Base-by-base conservation (phyloP, 2,329 filamentous ascomycete species). In the Coniochaeta sp. region DNA sequence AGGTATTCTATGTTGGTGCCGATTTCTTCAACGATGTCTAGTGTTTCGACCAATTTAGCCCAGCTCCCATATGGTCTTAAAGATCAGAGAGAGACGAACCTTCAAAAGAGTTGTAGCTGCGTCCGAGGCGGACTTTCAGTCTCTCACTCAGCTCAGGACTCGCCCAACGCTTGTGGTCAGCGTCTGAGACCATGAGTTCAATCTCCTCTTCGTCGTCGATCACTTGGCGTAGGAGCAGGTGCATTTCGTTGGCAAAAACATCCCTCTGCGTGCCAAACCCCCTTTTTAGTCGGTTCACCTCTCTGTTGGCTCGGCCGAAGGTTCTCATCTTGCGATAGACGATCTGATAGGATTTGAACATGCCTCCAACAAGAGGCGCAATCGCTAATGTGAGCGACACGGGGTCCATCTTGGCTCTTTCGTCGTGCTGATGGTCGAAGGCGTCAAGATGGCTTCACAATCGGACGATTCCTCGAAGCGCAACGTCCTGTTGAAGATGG, bases 241-340 rank as follows among this genome's bases (percentile, higher is more conserved):
- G 45, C 14, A 48, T 48, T 14, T 48, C 26, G 45, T 48, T 48
- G 24, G 30, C 26, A 48, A 48, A 48, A 8, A 48, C 45, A 6
- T 48, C 7, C 12, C 45, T 16, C 16, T 48, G 45, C 45, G 24
- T 24, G 12, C 28, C 28, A 24, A 48, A 16, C 6, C 5, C 26
- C 26, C 24, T 48, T 9, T 26, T 6, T n/a, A 48, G 6, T 8
- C 45, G 24, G 18, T 31, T 18, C 24, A 20, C 45, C 45, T 48
- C 45, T 28, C 45, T 6, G 14, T 31, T 14, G 14, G 45, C 45
- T n/a, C 28, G 45, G 12, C 14, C 45, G 24, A 30, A 48, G 3
- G 30, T n/a, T 31, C 30, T 48, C 26, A 30, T 16, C 18, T 48
- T 48, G 2, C 28, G 24, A 13, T 30, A 48, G 10, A 48, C 28